Percentiles rank a stretch among this genome's conserved stretches.
These are phyloP conservation scores for Stachybotrys chartarum DNA, from an alignment of 2,329 filamentous ascomycete species.

Conservation along the genomic window DNA sequence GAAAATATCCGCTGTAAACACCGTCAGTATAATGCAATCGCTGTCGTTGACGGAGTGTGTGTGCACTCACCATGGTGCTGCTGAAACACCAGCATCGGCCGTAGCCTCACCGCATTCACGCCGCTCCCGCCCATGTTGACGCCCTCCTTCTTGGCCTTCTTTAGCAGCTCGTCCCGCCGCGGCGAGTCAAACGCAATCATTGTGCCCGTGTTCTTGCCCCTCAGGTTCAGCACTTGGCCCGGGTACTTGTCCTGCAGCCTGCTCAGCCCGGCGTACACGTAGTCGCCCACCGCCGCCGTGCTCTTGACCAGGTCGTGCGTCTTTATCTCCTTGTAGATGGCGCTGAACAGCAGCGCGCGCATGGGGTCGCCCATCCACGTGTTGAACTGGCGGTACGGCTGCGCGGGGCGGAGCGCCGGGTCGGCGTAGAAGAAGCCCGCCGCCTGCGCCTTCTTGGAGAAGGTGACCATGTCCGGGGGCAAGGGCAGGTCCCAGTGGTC, in stretches of 20 bases:
- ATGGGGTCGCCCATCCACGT: constrained; percentile 92
- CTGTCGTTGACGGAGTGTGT: no score
- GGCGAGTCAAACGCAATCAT: constrained; percentile 88
- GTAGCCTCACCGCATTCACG: constrained; percentile 63
- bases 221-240: constrained; percentile 68
- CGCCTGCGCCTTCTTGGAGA: constrained; percentile 88
- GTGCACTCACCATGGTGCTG: constrained; percentile 52
- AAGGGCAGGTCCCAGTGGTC: constrained; percentile 77
- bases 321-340: constrained; percentile 73
- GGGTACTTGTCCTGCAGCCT: constrained; percentile 62
- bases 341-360: constrained; percentile 73
- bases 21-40: constrained; percentile 3
- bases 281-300: constrained; percentile 69
- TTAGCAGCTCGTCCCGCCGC: constrained; percentile 68
- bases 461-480: constrained; percentile 87
- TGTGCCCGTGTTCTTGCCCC: constrained; percentile 78
- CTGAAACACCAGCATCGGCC: constrained; percentile 88
- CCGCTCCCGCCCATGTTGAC: constrained; percentile 83
- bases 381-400: constrained; percentile 91
- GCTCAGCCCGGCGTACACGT: constrained; percentile 65
- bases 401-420: constrained; percentile 71
- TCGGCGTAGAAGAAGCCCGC: constrained; percentile 87
- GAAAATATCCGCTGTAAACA: constrained; percentile 59
- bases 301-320: constrained; percentile 65
- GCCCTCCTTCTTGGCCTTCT: constrained; percentile 67